These are phyloP conservation scores for Macrolepiota dolichaula DNA, from an alignment of 768 basidiomycete species.

Conservation along the genomic window DNA sequence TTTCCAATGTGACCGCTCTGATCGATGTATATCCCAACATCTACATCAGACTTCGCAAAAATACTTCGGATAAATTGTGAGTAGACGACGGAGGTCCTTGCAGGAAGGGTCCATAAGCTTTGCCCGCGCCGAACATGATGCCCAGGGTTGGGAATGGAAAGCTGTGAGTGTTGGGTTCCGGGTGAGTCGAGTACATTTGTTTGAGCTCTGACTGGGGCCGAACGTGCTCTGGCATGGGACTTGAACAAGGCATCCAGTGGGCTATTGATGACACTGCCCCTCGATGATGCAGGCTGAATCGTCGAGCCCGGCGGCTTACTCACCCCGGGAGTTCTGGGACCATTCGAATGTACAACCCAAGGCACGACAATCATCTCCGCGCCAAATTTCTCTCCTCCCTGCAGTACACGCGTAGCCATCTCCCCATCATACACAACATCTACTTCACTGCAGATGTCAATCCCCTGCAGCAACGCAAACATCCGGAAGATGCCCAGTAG, in stretches of 20 bases:
- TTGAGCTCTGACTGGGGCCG: constrained; percentile 25
- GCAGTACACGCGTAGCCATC: constrained; percentile 63
- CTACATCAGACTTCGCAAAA: constrained; percentile 64
- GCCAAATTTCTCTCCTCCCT: constrained; percentile 54
- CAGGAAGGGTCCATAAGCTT: background rate
- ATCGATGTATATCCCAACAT: constrained; percentile 86
- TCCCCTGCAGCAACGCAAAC: constrained; percentile 69
- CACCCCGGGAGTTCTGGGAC: background rate
- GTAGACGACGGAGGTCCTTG: constrained; percentile 49
- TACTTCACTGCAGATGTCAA: constrained; percentile 62
- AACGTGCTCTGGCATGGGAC: constrained; percentile 4
- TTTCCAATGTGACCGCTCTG: constrained; percentile 34
- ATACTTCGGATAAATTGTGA: constrained; percentile 83
- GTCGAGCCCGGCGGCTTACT: background rate
- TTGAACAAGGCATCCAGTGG: constrained; percentile 75
- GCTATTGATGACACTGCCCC: constrained; percentile 29
- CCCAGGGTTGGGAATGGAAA: constrained; percentile 17
- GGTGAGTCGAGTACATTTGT: background rate
- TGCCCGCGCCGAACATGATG: background rate
- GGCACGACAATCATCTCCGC: constrained; percentile 82
- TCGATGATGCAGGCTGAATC: background rate
- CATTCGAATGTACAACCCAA: constrained; percentile 46
- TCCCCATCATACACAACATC: constrained; percentile 78
- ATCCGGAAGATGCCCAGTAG: constrained; percentile 71
- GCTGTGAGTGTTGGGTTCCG: background rate